Evolutionary conservation across 83 land plant species (phyloP), one percentile per base, ranked within the genome.

Genomic region (Thuja plicata): DNA sequence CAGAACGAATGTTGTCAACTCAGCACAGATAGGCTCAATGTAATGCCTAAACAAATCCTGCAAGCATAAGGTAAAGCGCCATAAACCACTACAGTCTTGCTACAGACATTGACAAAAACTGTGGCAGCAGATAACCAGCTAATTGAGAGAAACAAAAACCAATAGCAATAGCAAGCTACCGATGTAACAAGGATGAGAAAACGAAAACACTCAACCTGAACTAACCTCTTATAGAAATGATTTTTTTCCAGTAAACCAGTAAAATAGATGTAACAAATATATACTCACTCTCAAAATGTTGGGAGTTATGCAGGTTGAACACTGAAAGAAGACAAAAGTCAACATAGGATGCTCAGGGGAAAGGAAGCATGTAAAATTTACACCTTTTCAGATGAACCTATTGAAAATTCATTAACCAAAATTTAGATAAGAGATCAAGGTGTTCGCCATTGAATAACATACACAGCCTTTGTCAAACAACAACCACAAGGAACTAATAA

Each of bases 61-160:
- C 84, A 81, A 81, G 84, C 84, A 81, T 81, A 81, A 81, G 85
- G n/a, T n/a, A 46, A 82, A 82, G 32, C 46, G 52, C 85, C 85
- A 82, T 82, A 82, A 82, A 82, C 48, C 85, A 82, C 52, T 82
- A 82, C n/a, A 82, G 46, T 82, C 46, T 82, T 43, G 24, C 41
- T 43, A 32, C n/a, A 82, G 30, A 46, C 85, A 82, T 45, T 82
- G n/a, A 82, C 52, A 82, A 45, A 82, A 74, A 74, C 78, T 32
- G 78, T 12, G 52, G 32, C 52, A 45, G 32, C 85, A 45, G 54
- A 82, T 27, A 82, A 45, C 52, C 52, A 82, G 52, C 30, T 43
- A 27, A 82, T 43, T 45, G 16, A 82, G 85, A 82, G 52, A 82
- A 45, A 46, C 85, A 82, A 82, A 81, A 82, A 45, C 32, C 54